Conservation (phyloP, 2,329 filamentous ascomycete genomes). For the Fusarium buxicola region DNA sequence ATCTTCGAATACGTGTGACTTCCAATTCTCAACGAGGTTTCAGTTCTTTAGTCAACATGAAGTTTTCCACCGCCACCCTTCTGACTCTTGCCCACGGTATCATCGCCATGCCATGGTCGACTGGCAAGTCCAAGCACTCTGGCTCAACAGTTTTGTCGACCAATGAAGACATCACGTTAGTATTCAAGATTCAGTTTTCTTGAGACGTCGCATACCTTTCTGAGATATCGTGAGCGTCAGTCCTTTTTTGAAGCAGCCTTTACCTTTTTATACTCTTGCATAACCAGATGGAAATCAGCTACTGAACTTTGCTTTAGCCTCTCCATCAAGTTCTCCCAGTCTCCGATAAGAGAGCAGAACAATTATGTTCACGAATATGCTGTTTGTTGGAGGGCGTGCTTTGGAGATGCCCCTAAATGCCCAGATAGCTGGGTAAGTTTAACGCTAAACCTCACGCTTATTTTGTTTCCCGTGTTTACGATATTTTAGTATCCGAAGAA, state of each 20-base stretch:
- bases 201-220: neutral
- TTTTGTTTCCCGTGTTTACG: neutral
- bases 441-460: fast-evolving
- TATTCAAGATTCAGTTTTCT: neutral
- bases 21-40: too few relatives aligned
- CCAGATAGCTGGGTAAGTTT: neutral
- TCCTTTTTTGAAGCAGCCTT: neutral
- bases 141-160: fast-evolving
- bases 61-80: neutral
- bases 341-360: neutral
- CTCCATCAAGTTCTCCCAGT: conserved; percentile 13
- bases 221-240: too few relatives aligned
- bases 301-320: neutral
- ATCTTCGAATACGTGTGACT: too few relatives aligned
- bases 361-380: fast-evolving
- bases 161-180: conserved; percentile 19
- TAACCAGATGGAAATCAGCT: neutral
- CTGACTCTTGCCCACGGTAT: neutral
- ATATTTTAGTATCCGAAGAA: neutral
- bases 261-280: neutral
- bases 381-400: conserved; percentile 3
- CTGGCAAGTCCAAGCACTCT: neutral
- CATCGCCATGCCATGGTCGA: neutral
- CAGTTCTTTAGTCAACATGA: neutral
- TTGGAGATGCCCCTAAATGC: fast-evolving